phyloP scores from a whole-genome alignment of 1,284 basidiomycete species.

The Salmacisia buchloeana region DNA sequence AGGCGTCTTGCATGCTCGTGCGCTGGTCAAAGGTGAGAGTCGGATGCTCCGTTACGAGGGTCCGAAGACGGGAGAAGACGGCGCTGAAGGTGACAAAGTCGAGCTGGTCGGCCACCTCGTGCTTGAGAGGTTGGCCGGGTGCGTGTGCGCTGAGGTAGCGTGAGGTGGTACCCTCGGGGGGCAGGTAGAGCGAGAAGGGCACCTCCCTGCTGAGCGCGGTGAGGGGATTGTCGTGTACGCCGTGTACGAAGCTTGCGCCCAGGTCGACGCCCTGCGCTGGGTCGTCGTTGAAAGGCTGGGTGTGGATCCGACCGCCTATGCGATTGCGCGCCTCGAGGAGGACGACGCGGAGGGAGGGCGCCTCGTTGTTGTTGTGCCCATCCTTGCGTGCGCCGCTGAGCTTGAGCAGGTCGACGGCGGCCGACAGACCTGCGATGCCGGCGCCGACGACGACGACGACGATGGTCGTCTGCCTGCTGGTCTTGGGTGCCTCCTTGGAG shows the following conservation, averaged over 20 bases:
- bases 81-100: neutral
- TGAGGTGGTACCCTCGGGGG: neutral
- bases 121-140: neutral
- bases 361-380: neutral
- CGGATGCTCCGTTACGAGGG: neutral
- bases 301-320: constrained; percentile 11
- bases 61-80: neutral
- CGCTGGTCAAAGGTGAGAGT: neutral
- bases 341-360: neutral
- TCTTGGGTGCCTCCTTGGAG: no score
- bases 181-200: constrained; percentile 11
- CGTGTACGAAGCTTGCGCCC: constrained; percentile 15
- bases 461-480: neutral
- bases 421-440: constrained; percentile 7
- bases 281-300: neutral
- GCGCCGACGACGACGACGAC: constrained; percentile 6
- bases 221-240: constrained; percentile 12
- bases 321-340: constrained; percentile 12
- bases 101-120: neutral
- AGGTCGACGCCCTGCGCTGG: constrained; percentile 1
- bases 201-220: constrained; percentile 6
- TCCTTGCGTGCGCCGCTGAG: neutral
- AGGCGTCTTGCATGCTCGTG: neutral
- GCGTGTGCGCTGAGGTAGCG: neutral
- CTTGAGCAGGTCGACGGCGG: neutral